These are phyloP conservation scores for Pichia sp. DNA, from an alignment of 1,139 yeast genomes.

Conservation along the genomic window DNA sequence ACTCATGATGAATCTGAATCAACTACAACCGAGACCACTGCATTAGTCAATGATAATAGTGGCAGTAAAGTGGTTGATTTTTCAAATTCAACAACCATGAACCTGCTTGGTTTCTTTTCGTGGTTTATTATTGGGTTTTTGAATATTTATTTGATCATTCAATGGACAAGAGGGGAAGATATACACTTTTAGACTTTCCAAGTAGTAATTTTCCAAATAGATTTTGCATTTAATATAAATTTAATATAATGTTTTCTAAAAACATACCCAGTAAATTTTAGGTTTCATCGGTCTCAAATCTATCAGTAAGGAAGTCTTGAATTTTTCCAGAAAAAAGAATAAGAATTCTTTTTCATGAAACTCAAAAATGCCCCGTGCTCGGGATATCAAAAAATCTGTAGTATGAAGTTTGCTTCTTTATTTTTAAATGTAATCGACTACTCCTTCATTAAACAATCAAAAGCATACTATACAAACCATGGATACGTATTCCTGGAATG, in stretches of 20 bases:
- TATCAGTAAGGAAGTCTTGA: too few species aligned
- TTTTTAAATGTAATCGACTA: background rate
- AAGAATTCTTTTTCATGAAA: background rate
- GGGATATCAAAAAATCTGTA: too few species aligned
- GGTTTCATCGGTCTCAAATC: too few species aligned
- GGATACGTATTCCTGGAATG: conserved; percentile 1
- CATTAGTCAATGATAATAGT: conserved; percentile 6
- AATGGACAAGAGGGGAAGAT: conserved; percentile 67
- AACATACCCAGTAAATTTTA: too few species aligned
- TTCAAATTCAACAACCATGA: conserved; percentile 59
- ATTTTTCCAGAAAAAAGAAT: too few species aligned
- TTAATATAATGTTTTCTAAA: too few species aligned
- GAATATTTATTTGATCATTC: conserved; percentile 63
- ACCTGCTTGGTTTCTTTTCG: conserved; percentile 49
- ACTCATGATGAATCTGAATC: background rate
- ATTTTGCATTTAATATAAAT: background rate
- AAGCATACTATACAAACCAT: background rate
- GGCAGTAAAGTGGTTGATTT: conserved; percentile 37
- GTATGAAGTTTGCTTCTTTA: too few species aligned
- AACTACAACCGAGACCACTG: conserved; percentile 9
- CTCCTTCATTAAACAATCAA: too few species aligned
- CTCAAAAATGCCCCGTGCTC: background rate
- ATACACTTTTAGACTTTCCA: conserved; percentile 38
- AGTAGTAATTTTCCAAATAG: background rate
- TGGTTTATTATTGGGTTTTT: conserved; percentile 69